Percentiles rank a stretch among this genome's conserved stretches.
Conservation (phyloP, 106 monocot genomes). For the Apostasia shenzhenica region DNA sequence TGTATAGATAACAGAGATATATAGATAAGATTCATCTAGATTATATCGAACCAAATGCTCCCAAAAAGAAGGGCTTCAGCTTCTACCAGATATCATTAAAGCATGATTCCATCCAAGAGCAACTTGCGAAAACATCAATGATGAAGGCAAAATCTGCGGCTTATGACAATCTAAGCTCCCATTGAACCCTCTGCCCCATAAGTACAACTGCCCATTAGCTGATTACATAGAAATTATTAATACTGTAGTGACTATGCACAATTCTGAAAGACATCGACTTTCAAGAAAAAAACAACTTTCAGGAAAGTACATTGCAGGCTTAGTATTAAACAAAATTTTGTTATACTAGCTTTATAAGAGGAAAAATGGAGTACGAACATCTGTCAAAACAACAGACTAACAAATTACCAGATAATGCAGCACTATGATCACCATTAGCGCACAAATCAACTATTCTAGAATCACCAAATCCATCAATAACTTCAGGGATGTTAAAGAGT, state of each 20-base stretch:
- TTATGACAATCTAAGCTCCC: constrained; percentile 17
- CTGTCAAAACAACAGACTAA: background rate
- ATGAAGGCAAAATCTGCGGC: constrained; percentile 24
- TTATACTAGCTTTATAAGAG: no score
- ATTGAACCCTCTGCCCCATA: constrained; percentile 60
- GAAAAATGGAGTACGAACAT: no score
- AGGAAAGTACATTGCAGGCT: no score
- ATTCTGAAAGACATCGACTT: background rate
- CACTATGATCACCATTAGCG: constrained; percentile 72
- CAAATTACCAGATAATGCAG: constrained; percentile 52
- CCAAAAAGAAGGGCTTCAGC: no score
- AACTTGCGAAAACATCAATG: constrained; percentile 51
- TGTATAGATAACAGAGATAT: background rate
- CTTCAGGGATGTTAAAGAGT: constrained; percentile 25
- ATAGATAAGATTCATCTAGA: background rate
- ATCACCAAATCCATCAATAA: constrained; percentile 41
- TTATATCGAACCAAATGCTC: no score
- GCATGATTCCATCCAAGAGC: constrained; percentile 81
- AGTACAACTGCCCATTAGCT: constrained; percentile 58
- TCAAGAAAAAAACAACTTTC: background rate
- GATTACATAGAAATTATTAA: constrained; percentile 9
- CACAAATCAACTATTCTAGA: constrained; percentile 28
- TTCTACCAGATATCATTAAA: constrained; percentile 49
- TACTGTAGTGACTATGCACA: background rate
- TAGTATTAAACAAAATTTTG: no score